These are phyloP conservation scores for Colletotrichum brevisporum DNA, from an alignment of 2,329 filamentous ascomycete species.

Conservation along the genomic window DNA sequence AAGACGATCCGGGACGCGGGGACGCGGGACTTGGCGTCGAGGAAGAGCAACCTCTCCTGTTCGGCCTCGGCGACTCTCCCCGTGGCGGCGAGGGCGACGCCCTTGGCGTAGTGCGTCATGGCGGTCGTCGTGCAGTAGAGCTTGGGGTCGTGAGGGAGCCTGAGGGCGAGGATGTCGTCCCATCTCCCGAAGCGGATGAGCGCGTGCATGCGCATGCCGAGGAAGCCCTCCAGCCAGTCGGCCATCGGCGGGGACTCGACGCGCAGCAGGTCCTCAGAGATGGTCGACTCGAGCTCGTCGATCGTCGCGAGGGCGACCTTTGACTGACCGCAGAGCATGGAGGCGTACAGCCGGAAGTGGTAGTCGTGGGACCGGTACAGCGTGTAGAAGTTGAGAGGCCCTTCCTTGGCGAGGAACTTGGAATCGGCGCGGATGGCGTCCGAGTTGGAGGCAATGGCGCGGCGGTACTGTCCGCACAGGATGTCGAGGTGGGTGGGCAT, in stretches of 20 bases:
- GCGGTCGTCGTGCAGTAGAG: constrained; percentile 81
- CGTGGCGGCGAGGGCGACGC: constrained; percentile 74
- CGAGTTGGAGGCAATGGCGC: constrained; percentile 76
- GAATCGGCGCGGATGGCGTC: constrained; percentile 78
- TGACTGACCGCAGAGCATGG: constrained; percentile 81
- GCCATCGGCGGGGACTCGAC: constrained; percentile 81
- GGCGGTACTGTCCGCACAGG: constrained; percentile 78
- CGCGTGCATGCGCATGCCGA: constrained; percentile 77
- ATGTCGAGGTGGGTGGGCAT: constrained; percentile 86
- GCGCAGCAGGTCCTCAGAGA: constrained; percentile 75
- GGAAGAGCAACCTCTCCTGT: constrained; percentile 65
- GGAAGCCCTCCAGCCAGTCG: constrained; percentile 82
- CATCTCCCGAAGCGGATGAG: constrained; percentile 81
- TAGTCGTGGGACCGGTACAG: constrained; percentile 82
- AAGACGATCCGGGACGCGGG: constrained; percentile 74
- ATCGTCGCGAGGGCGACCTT: constrained; percentile 73
- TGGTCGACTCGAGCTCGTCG: constrained; percentile 68
- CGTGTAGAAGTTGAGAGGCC: constrained; percentile 80
- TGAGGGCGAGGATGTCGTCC: constrained; percentile 73
- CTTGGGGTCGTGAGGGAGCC: constrained; percentile 68
- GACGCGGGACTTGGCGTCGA: constrained; percentile 64
- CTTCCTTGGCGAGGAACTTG: constrained; percentile 71
- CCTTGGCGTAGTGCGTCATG: constrained; percentile 77
- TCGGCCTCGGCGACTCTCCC: constrained; percentile 69
- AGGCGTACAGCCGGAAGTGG: constrained; percentile 82